Base-by-base conservation (phyloP, 352 stramenopile species). In the Blastocystis sp. region DNA sequence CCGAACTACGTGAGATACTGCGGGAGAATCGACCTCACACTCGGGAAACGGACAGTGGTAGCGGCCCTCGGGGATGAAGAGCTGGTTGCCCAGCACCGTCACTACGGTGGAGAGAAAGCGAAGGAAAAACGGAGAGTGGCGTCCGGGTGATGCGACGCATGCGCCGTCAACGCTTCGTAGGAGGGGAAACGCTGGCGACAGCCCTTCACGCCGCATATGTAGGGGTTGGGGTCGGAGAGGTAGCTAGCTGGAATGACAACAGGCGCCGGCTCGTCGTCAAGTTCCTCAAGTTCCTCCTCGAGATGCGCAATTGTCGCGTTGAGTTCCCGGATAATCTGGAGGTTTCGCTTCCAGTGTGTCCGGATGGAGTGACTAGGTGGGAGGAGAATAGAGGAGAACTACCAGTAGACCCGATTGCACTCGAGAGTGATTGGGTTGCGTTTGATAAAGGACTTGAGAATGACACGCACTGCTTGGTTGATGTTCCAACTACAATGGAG, bases 11-110 rank as follows among this genome's bases (percentile, higher is more conserved):
- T 48, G 11, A 65, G 11, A 29, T 14, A 27, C 36, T 27, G 2
- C 27, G 9, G 0, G 32, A 75, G 14, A 54, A 51, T 29, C 6
- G 6, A 81, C 69, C 27, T 81, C 69, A 44, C 69, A 81, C 9
- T 29, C n/a, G 32, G 46, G 48, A 65, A 81, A 38, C 2, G 69
- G 69, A 64, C 69, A 81, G 27, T 81, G 69, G 42, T 81, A 81
- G 0, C 34, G 16, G 16, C n/a, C n/a, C 3, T 54, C 44, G 21
- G 69, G 69, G 24, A 81, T 63, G 44, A 49, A 64, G 24, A 81
- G 36, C 42, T 81, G 69, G 38, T 64, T 64, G 29, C 63, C 63
- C 27, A 81, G 29, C 9, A 38, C 49, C n/a, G 44, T 32, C 32
- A 44, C 69, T 81, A 81, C 36, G 6, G 4, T 2, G 7, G 21